Evolutionary conservation across 2,329 filamentous ascomycete species (phyloP).

Genomic region (Madurella mycetomatis): DNA sequence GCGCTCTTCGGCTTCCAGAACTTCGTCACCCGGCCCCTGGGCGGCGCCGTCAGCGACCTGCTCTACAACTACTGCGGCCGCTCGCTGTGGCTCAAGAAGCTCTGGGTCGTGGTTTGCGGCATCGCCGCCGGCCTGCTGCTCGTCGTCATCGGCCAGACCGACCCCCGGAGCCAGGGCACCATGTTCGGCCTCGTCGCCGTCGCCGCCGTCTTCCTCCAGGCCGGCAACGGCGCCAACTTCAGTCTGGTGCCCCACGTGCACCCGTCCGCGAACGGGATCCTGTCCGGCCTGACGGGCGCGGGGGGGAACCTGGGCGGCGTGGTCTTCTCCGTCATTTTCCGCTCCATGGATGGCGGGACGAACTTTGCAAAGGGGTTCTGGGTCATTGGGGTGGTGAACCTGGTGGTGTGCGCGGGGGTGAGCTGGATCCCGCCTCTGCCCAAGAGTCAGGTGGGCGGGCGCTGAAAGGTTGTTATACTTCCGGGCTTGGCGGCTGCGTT

Average conservation of each 20-base stretch:
- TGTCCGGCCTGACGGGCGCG: constrained; percentile 75
- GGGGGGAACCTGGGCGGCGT: constrained; percentile 82
- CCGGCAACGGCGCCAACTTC: constrained; percentile 82
- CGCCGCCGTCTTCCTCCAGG: constrained; percentile 78
- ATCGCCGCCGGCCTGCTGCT: constrained; percentile 55
- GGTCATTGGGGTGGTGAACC: constrained; percentile 75
- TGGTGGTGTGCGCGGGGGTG: constrained; percentile 64
- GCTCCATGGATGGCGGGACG: constrained; percentile 59
- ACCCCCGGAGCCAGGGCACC: constrained; percentile 57
- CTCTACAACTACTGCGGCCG: constrained; percentile 39
- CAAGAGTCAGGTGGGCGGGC: constrained; percentile 48
- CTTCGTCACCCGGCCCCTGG: constrained; percentile 60
- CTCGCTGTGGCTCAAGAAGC: constrained; percentile 42
- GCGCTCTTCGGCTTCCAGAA: constrained; percentile 74
- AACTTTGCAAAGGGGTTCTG: constrained; percentile 69
- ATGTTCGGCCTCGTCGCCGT: constrained; percentile 75
- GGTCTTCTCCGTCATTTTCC: constrained; percentile 77
- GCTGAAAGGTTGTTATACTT: constrained; percentile 18
- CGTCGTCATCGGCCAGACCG: constrained; percentile 58
- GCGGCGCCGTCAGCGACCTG: constrained; percentile 53
- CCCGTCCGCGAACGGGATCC: constrained; percentile 71
- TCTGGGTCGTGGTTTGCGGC: constrained; percentile 61
- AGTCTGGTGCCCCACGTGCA: constrained; percentile 83
- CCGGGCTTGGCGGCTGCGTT: background rate
- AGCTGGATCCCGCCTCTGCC: constrained; percentile 53